Conservation (phyloP, 306 rosid species). For the Vicia sativa region DNA sequence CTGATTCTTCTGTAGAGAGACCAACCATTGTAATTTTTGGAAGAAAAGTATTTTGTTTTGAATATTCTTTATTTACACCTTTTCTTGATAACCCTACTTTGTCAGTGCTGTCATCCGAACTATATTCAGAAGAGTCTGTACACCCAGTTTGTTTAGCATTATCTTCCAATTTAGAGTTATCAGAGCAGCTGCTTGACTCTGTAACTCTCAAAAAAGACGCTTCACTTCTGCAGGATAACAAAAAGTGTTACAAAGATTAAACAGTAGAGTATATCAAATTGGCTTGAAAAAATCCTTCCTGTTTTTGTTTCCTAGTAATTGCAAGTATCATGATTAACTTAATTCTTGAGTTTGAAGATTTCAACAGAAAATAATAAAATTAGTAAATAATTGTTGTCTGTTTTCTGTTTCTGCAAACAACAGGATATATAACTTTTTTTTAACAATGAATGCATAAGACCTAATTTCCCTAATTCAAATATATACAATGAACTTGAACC, state of each 20-base stretch:
- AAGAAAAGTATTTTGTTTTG: slow-evolving; percentile 57
- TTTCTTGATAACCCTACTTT: slow-evolving; percentile 44
- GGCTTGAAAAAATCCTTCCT: neutral
- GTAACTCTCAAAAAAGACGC: slow-evolving; percentile 72
- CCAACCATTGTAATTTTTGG: slow-evolving; percentile 98
- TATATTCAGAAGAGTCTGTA: slow-evolving; percentile 43
- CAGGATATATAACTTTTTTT: no score
- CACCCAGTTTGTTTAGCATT: slow-evolving; percentile 41
- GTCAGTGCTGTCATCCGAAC: slow-evolving; percentile 42
- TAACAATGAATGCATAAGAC: no score
- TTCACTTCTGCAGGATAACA: slow-evolving; percentile 68
- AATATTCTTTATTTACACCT: slow-evolving; percentile 42
- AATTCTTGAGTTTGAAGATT: no score
- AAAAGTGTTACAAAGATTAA: slow-evolving; percentile 31
- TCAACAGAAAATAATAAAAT: no score
- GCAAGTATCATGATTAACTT: neutral
- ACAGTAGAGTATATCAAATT: neutral
- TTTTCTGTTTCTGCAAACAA: no score
- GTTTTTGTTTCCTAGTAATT: neutral
- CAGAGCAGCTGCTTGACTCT: slow-evolving; percentile 45
- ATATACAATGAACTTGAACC: no score
- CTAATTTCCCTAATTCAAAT: no score
- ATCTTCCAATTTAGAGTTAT: slow-evolving; percentile 44
- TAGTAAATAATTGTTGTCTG: no score
- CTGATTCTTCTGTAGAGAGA: slow-evolving; percentile 75